Conservation (phyloP, 1,284 basidiomycete species). For the Malassezia sp. region DNA sequence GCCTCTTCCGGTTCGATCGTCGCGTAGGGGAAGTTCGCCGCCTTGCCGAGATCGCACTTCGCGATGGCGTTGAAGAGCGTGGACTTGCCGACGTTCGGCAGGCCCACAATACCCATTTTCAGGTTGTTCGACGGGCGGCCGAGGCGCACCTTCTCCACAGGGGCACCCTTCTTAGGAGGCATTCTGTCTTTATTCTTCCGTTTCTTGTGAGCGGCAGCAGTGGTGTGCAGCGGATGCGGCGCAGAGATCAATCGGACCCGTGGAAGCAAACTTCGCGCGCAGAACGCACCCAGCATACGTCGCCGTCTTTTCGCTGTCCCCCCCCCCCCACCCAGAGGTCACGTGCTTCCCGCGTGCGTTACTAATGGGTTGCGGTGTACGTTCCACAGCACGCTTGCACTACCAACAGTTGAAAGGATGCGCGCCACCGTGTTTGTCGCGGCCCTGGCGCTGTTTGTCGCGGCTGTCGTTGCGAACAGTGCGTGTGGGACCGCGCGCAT, state of each 20-base stretch:
- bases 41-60: conserved; percentile 76
- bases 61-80: conserved; percentile 69
- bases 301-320: conserved; percentile 5
- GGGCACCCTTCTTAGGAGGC: conserved; percentile 38
- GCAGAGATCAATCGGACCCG: background rate
- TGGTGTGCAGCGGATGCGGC: conserved; percentile 10
- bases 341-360: too few species aligned
- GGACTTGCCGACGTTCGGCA: conserved; percentile 46
- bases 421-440: background rate
- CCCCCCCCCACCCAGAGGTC: too few species aligned
- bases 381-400: too few species aligned
- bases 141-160: conserved; percentile 34
- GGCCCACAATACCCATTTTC: conserved; percentile 46
- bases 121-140: conserved; percentile 45
- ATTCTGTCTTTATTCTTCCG: conserved; percentile 26
- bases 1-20: conserved; percentile 62
- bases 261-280: conserved; percentile 8
- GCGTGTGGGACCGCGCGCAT: too few species aligned
- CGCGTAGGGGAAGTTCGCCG: conserved; percentile 96
- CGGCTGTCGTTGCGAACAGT: background rate
- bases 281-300: conserved; percentile 13
- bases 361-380: too few species aligned
- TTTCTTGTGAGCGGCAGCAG: conserved; percentile 15
- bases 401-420: conserved; percentile 6
- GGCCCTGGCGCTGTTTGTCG: background rate